A percentile compares a stretch with the other conserved stretches of the same genome.
phyloP scores from a whole-genome alignment of 345 rosid genomes.

The Brassica rapa region DNA sequence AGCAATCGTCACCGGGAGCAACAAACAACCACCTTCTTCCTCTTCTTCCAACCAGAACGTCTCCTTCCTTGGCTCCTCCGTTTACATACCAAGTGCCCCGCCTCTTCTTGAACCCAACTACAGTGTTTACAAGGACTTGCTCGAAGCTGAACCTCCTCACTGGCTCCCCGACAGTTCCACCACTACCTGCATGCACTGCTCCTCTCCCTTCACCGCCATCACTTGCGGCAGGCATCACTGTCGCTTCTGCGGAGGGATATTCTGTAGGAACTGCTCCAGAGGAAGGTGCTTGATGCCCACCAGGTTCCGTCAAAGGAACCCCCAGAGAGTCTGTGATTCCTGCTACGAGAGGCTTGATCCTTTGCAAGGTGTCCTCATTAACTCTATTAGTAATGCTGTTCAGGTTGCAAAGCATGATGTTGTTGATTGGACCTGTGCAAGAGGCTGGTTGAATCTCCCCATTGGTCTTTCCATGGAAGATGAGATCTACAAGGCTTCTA shows the following conservation, averaged over 20 bases:
- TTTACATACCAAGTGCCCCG: constrained; percentile 94
- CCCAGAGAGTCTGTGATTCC: constrained; percentile 91
- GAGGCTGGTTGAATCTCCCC: constrained; percentile 97
- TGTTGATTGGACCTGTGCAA: constrained; percentile 83
- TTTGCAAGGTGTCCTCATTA: constrained; percentile 73
- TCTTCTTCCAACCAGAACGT: constrained; percentile 40
- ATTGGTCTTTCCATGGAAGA: constrained; percentile 92
- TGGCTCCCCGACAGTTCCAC: constrained; percentile 95
- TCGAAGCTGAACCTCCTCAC: constrained; percentile 90
- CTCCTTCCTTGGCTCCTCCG: constrained; percentile 84
- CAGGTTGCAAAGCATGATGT: constrained; percentile 97
- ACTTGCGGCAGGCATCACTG: constrained; percentile 98
- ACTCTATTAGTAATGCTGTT: constrained; percentile 81
- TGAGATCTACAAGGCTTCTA: constrained; percentile 91
- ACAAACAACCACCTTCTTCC: constrained; percentile 52
- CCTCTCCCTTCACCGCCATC: constrained; percentile 71
- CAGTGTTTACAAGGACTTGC: constrained; percentile 64
- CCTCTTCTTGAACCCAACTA: constrained; percentile 75
- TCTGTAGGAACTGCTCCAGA: constrained; percentile 77
- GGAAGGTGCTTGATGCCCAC: constrained; percentile 84
- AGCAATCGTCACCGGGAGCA: constrained; percentile 76
- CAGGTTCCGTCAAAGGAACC: constrained; percentile 84
- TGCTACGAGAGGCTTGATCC: constrained; percentile 98
- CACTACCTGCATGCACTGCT: constrained; percentile 76
- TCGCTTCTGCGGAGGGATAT: constrained; percentile 91